phyloP scores from a whole-genome alignment of 2,329 filamentous ascomycete genomes.

The Hymenoscyphus linearis region DNA sequence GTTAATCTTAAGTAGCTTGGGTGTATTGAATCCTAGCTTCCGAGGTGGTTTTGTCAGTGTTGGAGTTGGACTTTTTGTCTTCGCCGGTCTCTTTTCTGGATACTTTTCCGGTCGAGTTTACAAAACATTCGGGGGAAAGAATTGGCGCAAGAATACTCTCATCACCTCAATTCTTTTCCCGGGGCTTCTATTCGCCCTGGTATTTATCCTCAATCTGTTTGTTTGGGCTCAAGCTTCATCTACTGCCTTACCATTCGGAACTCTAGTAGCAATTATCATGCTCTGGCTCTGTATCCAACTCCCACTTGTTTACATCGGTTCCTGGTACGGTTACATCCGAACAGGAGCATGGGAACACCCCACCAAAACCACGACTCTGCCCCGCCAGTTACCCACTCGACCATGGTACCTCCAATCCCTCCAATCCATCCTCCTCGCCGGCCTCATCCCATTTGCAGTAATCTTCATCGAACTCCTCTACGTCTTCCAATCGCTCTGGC shows the following conservation, averaged over 20 bases:
- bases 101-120: constrained; percentile 83
- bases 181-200: constrained; percentile 65
- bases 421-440: constrained; percentile 64
- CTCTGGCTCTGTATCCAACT: constrained; percentile 85
- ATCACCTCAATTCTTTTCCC: constrained; percentile 75
- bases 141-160: constrained; percentile 71
- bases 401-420: constrained; percentile 67
- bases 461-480: constrained; percentile 85
- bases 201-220: constrained; percentile 81
- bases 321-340: constrained; percentile 68
- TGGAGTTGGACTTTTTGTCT: constrained; percentile 74
- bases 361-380: constrained; percentile 66
- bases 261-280: constrained; percentile 63
- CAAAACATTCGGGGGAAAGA: constrained; percentile 72
- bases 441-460: constrained; percentile 77
- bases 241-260: constrained; percentile 80
- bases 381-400: constrained; percentile 69
- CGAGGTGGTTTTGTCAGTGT: constrained; percentile 86
- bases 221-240: constrained; percentile 87
- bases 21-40: constrained; percentile 79
- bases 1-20: constrained; percentile 66
- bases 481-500: constrained; percentile 82
- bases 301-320: constrained; percentile 75
- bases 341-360: constrained; percentile 72
- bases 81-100: constrained; percentile 78